Evolutionary conservation across 1,284 basidiomycete genomes (phyloP), one percentile per base, ranked within the genome.

Genomic region (Stereum hirsutum): DNA sequence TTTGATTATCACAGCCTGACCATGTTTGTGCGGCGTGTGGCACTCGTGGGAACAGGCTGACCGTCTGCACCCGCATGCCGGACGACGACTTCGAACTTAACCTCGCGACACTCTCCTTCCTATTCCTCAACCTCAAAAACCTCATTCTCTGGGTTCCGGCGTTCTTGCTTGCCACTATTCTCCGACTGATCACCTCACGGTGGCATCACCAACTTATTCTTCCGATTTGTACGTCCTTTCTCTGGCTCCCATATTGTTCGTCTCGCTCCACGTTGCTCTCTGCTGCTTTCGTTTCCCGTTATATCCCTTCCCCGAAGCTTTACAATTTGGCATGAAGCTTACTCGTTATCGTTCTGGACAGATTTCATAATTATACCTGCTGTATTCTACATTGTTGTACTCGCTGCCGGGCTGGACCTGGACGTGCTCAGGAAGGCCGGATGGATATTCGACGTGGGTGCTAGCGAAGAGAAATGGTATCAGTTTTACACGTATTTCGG

Each of bases 131-230:
- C 43, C 43, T 56, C 0, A 77, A 81, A 50, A 81, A 79, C 44
- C 67, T 94, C 11, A 57, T 66, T 0, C 68, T 92, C 3, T 93
- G 90, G 90, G 58, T 74, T 0, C 69, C 85, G 3, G 90, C 95
- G 0, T 68, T 97, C 19, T 64, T 60, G 3, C 70, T 98, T 8
- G 95, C 95, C 0, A 65, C 89, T 6, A 51, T 91, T 6, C 67
- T 98, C 38, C 73, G 93, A 37, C 46, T 91, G 5, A 86, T 98
- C 58, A 96, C 91, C 0, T 70, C 81, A 41, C 76, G 72, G 46
- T 90, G 73, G 63, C 77, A 86, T 44, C 90, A 97, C 60, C 93
- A 96, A 53, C 75, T 98, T 43, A 75, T 98, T 52, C 94, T 98
- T 58, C 95, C 95, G 1, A 65, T 81, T 17, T 99, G 85, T 87